Percentiles rank a stretch among this genome's conserved stretches.
These are phyloP conservation scores for Leccinum pellstonianum DNA, from an alignment of 768 basidiomycete genomes.

Conservation along the genomic window DNA sequence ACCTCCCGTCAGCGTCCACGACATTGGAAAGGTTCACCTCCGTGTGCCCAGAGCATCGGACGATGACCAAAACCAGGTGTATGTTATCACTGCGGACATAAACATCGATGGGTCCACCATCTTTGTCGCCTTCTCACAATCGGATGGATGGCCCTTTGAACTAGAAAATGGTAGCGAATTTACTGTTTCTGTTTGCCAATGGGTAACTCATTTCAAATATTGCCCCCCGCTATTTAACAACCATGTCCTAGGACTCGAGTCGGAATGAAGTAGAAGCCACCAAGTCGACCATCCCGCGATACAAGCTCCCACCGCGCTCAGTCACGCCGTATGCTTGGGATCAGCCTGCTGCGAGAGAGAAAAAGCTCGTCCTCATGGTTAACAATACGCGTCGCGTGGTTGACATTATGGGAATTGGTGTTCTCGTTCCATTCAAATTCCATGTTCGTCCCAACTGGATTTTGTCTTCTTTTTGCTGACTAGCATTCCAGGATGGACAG, in stretches of 20 bases:
- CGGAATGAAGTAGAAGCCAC: constrained; percentile 38
- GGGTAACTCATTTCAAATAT: constrained; percentile 41
- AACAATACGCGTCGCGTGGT: constrained; percentile 63
- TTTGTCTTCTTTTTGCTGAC: constrained; percentile 2
- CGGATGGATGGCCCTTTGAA: constrained; percentile 82
- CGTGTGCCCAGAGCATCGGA: constrained; percentile 51
- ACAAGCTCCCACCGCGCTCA: constrained; percentile 57
- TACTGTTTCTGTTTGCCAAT: constrained; percentile 67
- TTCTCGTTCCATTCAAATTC: constrained; percentile 87
- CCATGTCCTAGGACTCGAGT: constrained; percentile 42
- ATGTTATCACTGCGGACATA: constrained; percentile 73
- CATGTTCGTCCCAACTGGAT: constrained; percentile 43
- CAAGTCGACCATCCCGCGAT: constrained; percentile 42
- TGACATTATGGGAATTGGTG: constrained; percentile 96
- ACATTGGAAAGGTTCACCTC: constrained; percentile 82
- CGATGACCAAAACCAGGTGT: constrained; percentile 34
- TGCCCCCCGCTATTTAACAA: constrained; percentile 16
- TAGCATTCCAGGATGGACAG: constrained; percentile 46
- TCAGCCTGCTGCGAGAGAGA: constrained; percentile 78
- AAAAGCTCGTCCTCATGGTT: constrained; percentile 67
- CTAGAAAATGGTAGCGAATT: constrained; percentile 89
- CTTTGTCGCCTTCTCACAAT: constrained; percentile 69
- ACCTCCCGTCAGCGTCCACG: constrained; percentile 85
- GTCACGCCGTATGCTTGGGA: constrained; percentile 88
- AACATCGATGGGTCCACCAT: constrained; percentile 85